These are phyloP conservation scores for Moelleriella libera DNA, from an alignment of 2,329 filamentous ascomycete genomes.

Conservation along the genomic window DNA sequence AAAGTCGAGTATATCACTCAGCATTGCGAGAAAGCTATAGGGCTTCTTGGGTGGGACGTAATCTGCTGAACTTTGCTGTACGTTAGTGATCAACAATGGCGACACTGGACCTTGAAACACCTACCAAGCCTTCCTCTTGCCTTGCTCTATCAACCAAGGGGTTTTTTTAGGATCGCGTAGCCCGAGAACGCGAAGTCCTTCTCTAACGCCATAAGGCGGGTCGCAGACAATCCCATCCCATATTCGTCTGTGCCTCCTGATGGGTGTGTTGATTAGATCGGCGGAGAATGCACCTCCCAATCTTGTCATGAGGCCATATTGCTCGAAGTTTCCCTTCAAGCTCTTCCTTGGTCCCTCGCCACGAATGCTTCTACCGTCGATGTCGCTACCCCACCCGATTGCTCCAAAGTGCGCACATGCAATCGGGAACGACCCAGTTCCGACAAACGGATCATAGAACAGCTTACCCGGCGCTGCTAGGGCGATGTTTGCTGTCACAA, in stretches of 20 bases:
- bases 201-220: slow-evolving; percentile 88
- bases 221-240: slow-evolving; percentile 92
- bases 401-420: slow-evolving; percentile 87
- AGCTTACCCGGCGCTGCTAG: slow-evolving; percentile 70
- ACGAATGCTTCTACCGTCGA: slow-evolving; percentile 79
- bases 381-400: slow-evolving; percentile 72
- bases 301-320: slow-evolving; percentile 55
- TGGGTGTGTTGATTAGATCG: slow-evolving; percentile 77
- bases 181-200: slow-evolving; percentile 81
- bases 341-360: slow-evolving; percentile 46
- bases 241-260: slow-evolving; percentile 40
- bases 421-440: slow-evolving; percentile 84
- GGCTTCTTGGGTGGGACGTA: slow-evolving; percentile 83
- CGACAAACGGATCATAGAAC: slow-evolving; percentile 91
- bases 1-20: slow-evolving; percentile 81
- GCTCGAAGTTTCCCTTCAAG: slow-evolving; percentile 59
- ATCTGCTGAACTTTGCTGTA: slow-evolving; percentile 27
- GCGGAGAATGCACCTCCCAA: slow-evolving; percentile 72
- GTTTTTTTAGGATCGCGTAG: slow-evolving; percentile 50
- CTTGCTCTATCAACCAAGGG: slow-evolving; percentile 50
- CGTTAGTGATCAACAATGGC: no score
- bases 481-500: slow-evolving; percentile 85
- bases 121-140: slow-evolving; percentile 54
- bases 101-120: slow-evolving; percentile 12
- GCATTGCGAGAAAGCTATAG: slow-evolving; percentile 82